Evolutionary conservation across 2,329 filamentous ascomycete genomes (phyloP).

Genomic region (Penicillium thymicola): DNA sequence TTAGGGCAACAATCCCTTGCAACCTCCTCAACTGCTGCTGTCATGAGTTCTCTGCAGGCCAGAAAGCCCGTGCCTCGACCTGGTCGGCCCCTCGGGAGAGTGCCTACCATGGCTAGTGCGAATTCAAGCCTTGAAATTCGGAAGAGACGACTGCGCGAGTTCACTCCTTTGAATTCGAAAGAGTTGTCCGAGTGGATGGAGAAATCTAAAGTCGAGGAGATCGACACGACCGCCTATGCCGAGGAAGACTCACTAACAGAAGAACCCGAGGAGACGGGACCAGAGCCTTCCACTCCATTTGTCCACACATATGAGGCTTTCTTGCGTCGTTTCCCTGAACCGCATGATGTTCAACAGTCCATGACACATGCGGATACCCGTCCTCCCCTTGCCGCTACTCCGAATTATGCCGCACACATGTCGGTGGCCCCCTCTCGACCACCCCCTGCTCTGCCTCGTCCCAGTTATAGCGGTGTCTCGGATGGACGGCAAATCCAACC

Average conservation of each 20-base stretch:
- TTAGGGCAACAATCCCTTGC: conserved; percentile 66
- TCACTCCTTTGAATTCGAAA: conserved; percentile 71
- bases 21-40: conserved; percentile 54
- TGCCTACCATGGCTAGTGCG: conserved; percentile 50
- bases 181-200: conserved; percentile 81
- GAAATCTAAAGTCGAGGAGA: conserved; percentile 65
- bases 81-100: conserved; percentile 51
- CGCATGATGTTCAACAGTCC: conserved; percentile 58
- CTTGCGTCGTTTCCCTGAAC: conserved; percentile 72
- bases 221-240: conserved; percentile 43
- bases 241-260: conserved; percentile 39
- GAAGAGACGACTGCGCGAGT: conserved; percentile 56
- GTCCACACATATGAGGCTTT: conserved; percentile 79
- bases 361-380: conserved; percentile 48
- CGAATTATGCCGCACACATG: conserved; percentile 44
- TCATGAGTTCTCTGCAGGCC: conserved; percentile 45
- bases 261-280: conserved; percentile 45
- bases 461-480: conserved; percentile 77
- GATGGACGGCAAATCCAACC: conserved; percentile 53
- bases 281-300: conserved; percentile 50
- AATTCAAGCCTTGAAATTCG: conserved; percentile 54
- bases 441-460: conserved; percentile 64
- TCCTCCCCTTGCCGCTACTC: conserved; percentile 29
- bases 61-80: conserved; percentile 37
- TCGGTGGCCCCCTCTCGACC: conserved; percentile 62